Conservation (phyloP, 495 filamentous ascomycete genomes). For the Bacidia gigantensis region DNA sequence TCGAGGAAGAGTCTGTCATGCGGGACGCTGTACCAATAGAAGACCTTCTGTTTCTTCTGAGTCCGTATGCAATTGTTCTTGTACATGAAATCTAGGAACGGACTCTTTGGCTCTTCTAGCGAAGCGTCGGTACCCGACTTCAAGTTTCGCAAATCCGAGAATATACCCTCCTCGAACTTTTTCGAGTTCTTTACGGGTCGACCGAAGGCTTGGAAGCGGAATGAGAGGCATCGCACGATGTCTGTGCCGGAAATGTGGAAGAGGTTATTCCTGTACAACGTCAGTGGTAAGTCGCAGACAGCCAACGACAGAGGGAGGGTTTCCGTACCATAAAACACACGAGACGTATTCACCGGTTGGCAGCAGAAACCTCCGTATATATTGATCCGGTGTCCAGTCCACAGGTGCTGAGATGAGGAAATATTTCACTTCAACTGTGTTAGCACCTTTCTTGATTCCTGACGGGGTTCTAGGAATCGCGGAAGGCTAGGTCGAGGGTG, state of each 20-base stretch:
- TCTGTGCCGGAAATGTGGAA: constrained; percentile 99
- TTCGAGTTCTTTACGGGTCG: constrained; percentile 98
- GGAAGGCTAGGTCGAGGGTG: background rate
- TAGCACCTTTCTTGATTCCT: too few species aligned
- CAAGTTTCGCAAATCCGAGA: constrained; percentile 93
- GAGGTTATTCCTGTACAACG: constrained; percentile 70
- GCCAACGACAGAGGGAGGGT: constrained; percentile 10
- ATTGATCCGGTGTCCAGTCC: constrained; percentile 93
- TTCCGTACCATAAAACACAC: constrained; percentile 77
- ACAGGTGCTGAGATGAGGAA: constrained; percentile 98
- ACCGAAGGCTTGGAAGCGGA: constrained; percentile 96
- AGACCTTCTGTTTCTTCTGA: constrained; percentile 99
- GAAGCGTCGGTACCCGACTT: constrained; percentile 99
- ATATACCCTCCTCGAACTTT: constrained; percentile 99
- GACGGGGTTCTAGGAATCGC: too few species aligned
- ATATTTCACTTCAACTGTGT: constrained; percentile 69
- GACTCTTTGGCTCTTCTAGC: constrained; percentile 95
- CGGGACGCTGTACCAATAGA: constrained; percentile 99
- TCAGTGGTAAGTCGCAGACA: constrained; percentile 18
- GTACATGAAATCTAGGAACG: constrained; percentile 96
- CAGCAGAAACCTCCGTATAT: constrained; percentile 86
- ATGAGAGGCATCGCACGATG: constrained; percentile 94
- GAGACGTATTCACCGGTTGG: constrained; percentile 98
- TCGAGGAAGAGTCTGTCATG: constrained; percentile 96
- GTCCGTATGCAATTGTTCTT: constrained; percentile 99